A percentile compares a stretch with the other conserved stretches of the same genome.
Conservation (phyloP, 495 filamentous ascomycete species). For the Aspergillus diversus region DNA sequence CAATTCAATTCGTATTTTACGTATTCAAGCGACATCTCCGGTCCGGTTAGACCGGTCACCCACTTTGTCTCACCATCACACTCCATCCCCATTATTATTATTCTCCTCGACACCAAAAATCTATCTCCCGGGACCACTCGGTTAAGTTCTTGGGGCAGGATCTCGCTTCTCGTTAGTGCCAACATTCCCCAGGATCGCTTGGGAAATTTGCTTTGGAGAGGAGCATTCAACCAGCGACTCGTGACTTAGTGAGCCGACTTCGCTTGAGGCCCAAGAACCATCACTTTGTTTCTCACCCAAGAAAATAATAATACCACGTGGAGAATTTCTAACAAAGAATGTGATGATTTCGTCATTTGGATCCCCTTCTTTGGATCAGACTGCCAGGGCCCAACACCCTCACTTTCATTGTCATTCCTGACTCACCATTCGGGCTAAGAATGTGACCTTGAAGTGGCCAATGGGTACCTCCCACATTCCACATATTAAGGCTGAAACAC, state of each 20-base stretch:
- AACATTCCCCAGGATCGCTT: background rate
- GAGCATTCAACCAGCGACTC: background rate
- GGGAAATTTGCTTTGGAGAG: background rate
- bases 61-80: slow-evolving; percentile 17
- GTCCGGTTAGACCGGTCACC: slow-evolving; percentile 4
- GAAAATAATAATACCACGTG: background rate
- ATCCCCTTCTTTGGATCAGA: background rate
- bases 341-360: background rate
- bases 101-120: slow-evolving; percentile 2
- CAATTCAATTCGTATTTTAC: background rate
- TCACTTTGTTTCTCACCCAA: background rate
- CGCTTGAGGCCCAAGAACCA: background rate
- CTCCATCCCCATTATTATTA: background rate
- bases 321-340: background rate
- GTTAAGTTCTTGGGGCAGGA: slow-evolving; percentile 4
- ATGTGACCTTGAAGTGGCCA: slow-evolving; percentile 3
- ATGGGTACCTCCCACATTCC: slow-evolving; percentile 8
- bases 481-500: slow-evolving; percentile 26
- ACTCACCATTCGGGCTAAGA: background rate
- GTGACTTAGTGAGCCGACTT: background rate
- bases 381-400: background rate
- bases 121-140: slow-evolving; percentile 14
- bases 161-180: background rate
- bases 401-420: background rate
- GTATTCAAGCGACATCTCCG: background rate